Percentiles rank a stretch among this genome's conserved stretches.
Conservation (phyloP, 2,329 filamentous ascomycete genomes). For the Cylindrodendrum hubeiense region DNA sequence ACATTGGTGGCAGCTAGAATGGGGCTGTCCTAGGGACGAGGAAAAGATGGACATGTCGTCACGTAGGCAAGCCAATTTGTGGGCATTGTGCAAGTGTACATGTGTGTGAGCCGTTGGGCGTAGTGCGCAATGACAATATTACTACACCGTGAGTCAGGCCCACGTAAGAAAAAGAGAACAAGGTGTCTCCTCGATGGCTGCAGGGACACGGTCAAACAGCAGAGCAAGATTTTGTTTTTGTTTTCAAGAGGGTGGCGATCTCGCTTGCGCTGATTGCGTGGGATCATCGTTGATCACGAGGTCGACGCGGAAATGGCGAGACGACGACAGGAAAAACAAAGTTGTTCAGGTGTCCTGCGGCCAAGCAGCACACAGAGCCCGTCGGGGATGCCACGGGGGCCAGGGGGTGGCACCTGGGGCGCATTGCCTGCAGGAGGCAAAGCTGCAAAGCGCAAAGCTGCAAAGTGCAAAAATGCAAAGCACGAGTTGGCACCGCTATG, state of each 20-base stretch:
- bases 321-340: neutral
- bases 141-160: neutral
- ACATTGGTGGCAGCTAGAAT: slow-evolving; percentile 24
- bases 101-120: neutral
- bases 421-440: neutral
- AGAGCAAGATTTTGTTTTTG: neutral
- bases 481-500: neutral
- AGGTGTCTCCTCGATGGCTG: neutral
- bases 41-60: neutral
- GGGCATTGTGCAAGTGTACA: neutral
- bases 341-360: neutral
- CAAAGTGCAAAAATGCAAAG: slow-evolving; percentile 7
- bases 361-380: neutral
- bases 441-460: neutral
- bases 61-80: neutral
- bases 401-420: neutral
- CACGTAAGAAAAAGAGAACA: neutral
- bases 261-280: slow-evolving; percentile 8
- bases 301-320: slow-evolving; percentile 5
- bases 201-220: neutral
- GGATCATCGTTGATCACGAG: slow-evolving; percentile 28
- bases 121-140: neutral
- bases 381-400: neutral
- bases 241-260: neutral
- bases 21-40: neutral